Percentiles rank a stretch among this genome's conserved stretches.
Evolutionary conservation across 495 filamentous ascomycete genomes (phyloP).

Genomic region (Lasiosphaeria hispida): DNA sequence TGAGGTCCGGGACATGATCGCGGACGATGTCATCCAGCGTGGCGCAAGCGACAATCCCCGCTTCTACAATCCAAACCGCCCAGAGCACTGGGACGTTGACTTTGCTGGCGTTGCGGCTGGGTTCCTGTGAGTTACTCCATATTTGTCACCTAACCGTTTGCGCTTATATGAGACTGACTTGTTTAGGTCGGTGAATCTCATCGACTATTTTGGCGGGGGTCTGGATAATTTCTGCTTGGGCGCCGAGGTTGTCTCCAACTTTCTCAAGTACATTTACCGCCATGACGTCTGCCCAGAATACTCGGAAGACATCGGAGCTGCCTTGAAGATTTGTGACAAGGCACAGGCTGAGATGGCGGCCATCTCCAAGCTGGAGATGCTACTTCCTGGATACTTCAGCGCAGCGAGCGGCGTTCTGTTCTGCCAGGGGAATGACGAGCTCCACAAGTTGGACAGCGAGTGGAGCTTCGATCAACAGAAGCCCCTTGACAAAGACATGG

Average conservation of each 20-base stretch:
- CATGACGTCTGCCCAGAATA: conserved; percentile 88
- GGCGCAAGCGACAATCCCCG: conserved; percentile 26
- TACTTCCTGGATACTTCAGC: conserved; percentile 76
- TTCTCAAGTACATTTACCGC: conserved; percentile 80
- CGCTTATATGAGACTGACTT: conserved; percentile 9
- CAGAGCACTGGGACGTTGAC: conserved; percentile 68
- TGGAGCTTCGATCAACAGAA: conserved; percentile 14
- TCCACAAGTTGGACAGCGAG: not conserved
- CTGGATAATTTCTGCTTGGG: conserved; percentile 13
- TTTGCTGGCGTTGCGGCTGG: conserved; percentile 74
- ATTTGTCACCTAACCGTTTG: not conserved
- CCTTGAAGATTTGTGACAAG: conserved; percentile 63
- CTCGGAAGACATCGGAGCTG: conserved; percentile 59
- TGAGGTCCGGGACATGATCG: conserved; percentile 60
- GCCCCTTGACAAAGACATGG: conserved; percentile 13
- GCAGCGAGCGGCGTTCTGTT: conserved; percentile 37
- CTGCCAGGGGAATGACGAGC: conserved; percentile 14
- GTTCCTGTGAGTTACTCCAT: conserved; percentile 61
- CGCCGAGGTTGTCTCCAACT: conserved; percentile 68
- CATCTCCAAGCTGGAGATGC: conserved; percentile 43
- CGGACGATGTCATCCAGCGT: conserved; percentile 56
- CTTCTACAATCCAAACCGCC: conserved; percentile 45
- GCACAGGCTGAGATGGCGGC: conserved; percentile 66
- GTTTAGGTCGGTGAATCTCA: conserved; percentile 15
- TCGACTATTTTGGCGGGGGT: conserved; percentile 21